These are phyloP conservation scores for Berkeleyomyces basicola DNA, from an alignment of 2,329 filamentous ascomycete genomes.

Conservation along the genomic window DNA sequence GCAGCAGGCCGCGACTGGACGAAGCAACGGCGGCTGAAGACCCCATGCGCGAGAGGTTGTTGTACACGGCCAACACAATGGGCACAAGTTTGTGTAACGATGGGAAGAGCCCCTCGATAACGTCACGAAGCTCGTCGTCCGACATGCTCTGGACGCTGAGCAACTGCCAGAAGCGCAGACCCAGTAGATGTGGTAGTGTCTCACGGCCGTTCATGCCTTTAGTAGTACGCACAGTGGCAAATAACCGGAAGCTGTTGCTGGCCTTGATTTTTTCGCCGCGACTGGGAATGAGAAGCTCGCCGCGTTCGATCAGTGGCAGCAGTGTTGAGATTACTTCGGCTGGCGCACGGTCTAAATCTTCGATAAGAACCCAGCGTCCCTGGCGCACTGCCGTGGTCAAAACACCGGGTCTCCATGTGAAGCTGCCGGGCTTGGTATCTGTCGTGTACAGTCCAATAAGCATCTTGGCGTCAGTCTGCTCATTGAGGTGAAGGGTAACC, in stretches of 20 bases:
- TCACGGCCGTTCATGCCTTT: conserved; percentile 50
- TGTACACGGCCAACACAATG: conserved; percentile 43
- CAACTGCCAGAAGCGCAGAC: conserved; percentile 69
- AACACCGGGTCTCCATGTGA: conserved; percentile 82
- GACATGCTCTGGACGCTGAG: conserved; percentile 52
- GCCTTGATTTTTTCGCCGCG: conserved; percentile 75
- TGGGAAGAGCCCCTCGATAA: conserved; percentile 57
- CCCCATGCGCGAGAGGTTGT: conserved; percentile 31
- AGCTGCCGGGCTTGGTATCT: conserved; percentile 71
- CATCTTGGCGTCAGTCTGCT: conserved; percentile 95
- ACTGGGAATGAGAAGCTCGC: conserved; percentile 80
- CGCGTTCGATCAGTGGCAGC: conserved; percentile 77
- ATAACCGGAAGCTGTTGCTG: conserved; percentile 69
- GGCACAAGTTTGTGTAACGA: conserved; percentile 45
- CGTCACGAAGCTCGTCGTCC: conserved; percentile 53
- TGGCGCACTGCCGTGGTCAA: conserved; percentile 86
- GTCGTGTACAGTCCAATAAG: conserved; percentile 89
- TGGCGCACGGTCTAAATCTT: conserved; percentile 88
- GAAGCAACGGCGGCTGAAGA: conserved; percentile 16
- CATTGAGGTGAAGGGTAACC: conserved; percentile 90
- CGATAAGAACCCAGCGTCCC: conserved; percentile 91
- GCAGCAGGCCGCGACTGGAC: conserved; percentile 32
- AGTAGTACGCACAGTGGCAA: conserved; percentile 76
- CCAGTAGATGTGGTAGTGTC: conserved; percentile 58
- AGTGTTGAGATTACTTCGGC: conserved; percentile 90